Conservation (phyloP, 225 moss, liverwort and hornwort species). For the Polytrichum formosum region DNA sequence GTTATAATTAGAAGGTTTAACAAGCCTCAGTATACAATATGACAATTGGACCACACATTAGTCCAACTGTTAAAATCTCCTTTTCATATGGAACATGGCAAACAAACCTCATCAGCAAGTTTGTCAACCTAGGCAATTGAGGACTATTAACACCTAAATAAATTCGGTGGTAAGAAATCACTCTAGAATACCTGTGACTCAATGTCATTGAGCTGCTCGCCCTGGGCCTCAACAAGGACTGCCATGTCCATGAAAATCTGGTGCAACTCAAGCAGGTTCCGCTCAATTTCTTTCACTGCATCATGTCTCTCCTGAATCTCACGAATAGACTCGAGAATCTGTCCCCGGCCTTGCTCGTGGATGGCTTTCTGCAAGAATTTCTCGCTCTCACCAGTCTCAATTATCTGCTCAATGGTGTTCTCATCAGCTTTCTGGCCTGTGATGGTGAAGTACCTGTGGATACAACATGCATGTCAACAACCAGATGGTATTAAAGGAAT, state of each 20-base stretch:
- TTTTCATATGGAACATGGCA: no score
- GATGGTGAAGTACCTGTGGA: constrained; percentile 14
- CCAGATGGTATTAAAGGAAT: not conserved
- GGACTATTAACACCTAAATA: no score
- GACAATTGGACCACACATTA: no score
- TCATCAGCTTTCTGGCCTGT: constrained; percentile 27
- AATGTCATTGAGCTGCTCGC: constrained; percentile 12
- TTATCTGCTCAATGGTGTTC: constrained; percentile 18
- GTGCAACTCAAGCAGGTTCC: constrained; percentile 12
- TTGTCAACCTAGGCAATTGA: no score
- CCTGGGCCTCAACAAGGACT: constrained; percentile 18
- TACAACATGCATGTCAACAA: constrained; percentile 11
- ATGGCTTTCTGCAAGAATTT: constrained; percentile 13
- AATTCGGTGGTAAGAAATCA: no score
- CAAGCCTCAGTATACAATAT: no score
- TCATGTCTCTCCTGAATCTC: constrained; percentile 20
- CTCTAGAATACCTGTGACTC: constrained; percentile 7
- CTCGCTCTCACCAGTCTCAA: constrained; percentile 28
- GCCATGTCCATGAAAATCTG: constrained; percentile 21
- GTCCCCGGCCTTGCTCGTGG: constrained; percentile 18
- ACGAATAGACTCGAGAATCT: constrained; percentile 6
- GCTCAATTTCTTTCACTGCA: constrained; percentile 18
- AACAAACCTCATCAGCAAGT: no score
- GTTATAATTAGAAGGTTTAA: no score
- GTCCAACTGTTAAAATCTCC: no score